These are phyloP conservation scores for Musa troglodytarum DNA, from an alignment of 176 grass and related monocot genomes.

Conservation along the genomic window DNA sequence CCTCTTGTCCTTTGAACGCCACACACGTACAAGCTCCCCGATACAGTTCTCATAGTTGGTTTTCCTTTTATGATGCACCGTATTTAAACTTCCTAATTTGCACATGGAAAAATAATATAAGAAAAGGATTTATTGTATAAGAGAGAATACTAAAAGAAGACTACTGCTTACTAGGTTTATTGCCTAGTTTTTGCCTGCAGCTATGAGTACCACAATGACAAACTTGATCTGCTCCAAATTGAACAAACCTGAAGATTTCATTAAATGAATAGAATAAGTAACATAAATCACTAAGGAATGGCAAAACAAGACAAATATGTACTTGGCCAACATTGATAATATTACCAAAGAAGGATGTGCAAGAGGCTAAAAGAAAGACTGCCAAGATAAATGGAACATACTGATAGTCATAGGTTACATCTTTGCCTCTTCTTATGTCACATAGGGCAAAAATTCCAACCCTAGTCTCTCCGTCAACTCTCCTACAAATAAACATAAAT, in stretches of 20 bases:
- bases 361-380: background rate
- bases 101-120: conserved; percentile 23
- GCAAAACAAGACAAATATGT: background rate
- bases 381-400: conserved; percentile 23
- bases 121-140: background rate
- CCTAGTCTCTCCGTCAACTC: conserved; percentile 83
- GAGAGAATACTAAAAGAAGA: background rate
- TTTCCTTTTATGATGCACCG: conserved; percentile 33
- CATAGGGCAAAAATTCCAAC: conserved; percentile 84
- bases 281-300: conserved; percentile 14
- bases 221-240: conserved; percentile 82
- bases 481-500: conserved; percentile 42
- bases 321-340: background rate
- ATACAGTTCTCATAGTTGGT: conserved; percentile 51
- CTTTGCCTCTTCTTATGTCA: conserved; percentile 76
- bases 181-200: conserved; percentile 76
- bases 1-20: conserved; percentile 43
- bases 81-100: conserved; percentile 36
- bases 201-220: conserved; percentile 85
- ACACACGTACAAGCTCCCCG: conserved; percentile 49
- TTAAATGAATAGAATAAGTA: conserved; percentile 26
- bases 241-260: conserved; percentile 69
- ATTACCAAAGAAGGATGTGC: background rate
- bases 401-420: conserved; percentile 95
- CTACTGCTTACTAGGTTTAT: conserved; percentile 17